phyloP scores from a whole-genome alignment of 78 protist species.

The Dictyostelium capitatum region DNA sequence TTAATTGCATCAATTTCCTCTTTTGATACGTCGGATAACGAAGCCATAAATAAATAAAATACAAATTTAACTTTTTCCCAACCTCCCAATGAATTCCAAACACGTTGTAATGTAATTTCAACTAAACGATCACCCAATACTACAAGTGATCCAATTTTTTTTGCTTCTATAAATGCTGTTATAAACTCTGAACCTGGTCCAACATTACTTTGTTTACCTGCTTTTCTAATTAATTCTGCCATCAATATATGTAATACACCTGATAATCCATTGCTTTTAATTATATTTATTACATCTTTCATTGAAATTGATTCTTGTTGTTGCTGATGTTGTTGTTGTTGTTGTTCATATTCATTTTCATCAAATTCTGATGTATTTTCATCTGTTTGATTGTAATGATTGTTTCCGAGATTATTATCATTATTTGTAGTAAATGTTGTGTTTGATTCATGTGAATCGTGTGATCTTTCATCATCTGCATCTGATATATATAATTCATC shows the following conservation, averaged over 20 bases:
- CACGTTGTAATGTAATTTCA: constrained; percentile 68
- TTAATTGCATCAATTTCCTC: constrained; percentile 64
- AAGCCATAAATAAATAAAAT: constrained; percentile 51
- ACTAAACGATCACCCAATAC: constrained; percentile 70
- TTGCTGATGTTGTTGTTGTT: constrained; percentile 43
- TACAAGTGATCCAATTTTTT: constrained; percentile 56
- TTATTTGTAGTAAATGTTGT: constrained; percentile 13
- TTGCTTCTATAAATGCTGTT: constrained; percentile 60
- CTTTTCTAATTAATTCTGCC: constrained; percentile 61
- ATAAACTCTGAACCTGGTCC: constrained; percentile 72
- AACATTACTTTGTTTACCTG: constrained; percentile 67
- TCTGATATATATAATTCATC: constrained; percentile 4
- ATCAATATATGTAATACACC: constrained; percentile 61
- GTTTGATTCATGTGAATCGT: background rate
- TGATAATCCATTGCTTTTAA: constrained; percentile 49
- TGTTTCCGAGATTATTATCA: background rate
- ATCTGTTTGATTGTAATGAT: background rate
- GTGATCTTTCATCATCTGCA: constrained; percentile 30
- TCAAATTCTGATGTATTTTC: background rate
- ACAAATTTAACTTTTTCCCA: constrained; percentile 70
- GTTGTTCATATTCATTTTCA: background rate
- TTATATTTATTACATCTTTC: constrained; percentile 23
- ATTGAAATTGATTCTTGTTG: constrained; percentile 21
- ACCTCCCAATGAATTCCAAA: constrained; percentile 55
- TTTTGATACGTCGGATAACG: constrained; percentile 35